A percentile compares a stretch with the other conserved stretches of the same genome.
These are phyloP conservation scores for Podaxis sp. DNA, from an alignment of 768 basidiomycete genomes.

Conservation along the genomic window DNA sequence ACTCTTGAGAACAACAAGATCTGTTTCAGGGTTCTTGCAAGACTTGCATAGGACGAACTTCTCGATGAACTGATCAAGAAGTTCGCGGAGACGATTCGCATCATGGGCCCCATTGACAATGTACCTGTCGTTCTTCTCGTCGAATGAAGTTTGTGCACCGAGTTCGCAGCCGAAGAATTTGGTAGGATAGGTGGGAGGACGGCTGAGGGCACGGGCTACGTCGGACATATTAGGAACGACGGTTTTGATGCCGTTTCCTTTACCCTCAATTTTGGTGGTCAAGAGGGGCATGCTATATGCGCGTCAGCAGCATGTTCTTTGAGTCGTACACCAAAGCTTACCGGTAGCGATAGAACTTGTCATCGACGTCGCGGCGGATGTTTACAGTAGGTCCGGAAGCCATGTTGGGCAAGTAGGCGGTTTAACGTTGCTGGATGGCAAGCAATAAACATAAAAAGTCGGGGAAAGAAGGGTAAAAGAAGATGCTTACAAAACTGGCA, in stretches of 20 bases:
- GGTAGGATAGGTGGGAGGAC: constrained; percentile 94
- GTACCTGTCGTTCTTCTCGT: constrained; percentile 96
- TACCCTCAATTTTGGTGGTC: constrained; percentile 95
- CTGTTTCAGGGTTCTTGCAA: constrained; percentile 99
- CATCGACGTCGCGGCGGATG: constrained; percentile 94
- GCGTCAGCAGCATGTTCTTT: constrained; percentile 8
- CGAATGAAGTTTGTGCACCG: constrained; percentile 94
- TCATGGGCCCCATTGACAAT: constrained; percentile 98
- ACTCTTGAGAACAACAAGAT: constrained; percentile 82
- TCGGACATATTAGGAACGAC: constrained; percentile 99
- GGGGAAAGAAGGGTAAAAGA: background rate
- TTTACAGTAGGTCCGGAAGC: constrained; percentile 78
- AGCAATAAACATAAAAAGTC: background rate
- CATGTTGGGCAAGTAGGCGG: constrained; percentile 60
- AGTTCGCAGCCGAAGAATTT: constrained; percentile 99
- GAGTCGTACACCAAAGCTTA: constrained; percentile 26
- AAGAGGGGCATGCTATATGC: constrained; percentile 84
- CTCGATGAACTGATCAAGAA: constrained; percentile 95
- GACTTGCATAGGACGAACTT: constrained; percentile 96
- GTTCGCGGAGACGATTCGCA: constrained; percentile 84
- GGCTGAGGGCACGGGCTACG: constrained; percentile 90
- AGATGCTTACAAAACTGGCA: constrained; percentile 46
- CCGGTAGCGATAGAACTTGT: constrained; percentile 96
- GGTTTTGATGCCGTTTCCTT: constrained; percentile 99
- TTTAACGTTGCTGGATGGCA: constrained; percentile 50